These are phyloP conservation scores for Lolium perenne DNA, from an alignment of 176 grass and related monocot genomes.

Conservation along the genomic window DNA sequence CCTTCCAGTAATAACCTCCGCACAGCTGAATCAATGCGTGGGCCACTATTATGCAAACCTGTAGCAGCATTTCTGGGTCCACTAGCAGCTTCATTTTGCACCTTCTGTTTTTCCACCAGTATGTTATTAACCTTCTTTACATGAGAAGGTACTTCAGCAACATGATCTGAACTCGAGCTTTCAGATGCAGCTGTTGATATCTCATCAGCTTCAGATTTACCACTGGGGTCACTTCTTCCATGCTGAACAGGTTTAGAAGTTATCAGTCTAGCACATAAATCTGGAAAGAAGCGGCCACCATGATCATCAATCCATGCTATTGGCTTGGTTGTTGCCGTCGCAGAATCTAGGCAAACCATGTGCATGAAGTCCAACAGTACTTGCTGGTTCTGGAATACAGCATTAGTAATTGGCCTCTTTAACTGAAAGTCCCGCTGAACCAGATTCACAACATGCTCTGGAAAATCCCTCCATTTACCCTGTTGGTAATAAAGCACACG, in stretches of 20 bases:
- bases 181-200: conserved; percentile 52
- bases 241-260: conserved; percentile 40
- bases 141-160: conserved; percentile 57
- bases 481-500: conserved; percentile 71
- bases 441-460: conserved; percentile 58
- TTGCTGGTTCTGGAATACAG: conserved; percentile 48
- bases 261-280: conserved; percentile 48
- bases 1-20: conserved; percentile 65
- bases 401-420: conserved; percentile 74
- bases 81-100: conserved; percentile 31
- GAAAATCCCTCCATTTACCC: conserved; percentile 82
- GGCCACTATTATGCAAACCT: conserved; percentile 32
- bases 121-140: conserved; percentile 48
- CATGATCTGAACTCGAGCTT: conserved; percentile 71
- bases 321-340: conserved; percentile 56
- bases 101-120: conserved; percentile 15
- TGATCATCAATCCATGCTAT: conserved; percentile 83
- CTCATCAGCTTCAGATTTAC: conserved; percentile 35
- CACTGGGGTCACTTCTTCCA: conserved; percentile 39
- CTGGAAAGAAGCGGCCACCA: conserved; percentile 68
- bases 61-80: conserved; percentile 24
- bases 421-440: conserved; percentile 56
- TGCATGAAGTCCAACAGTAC: conserved; percentile 77
- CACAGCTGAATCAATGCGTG: conserved; percentile 48
- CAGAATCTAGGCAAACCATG: conserved; percentile 66